These are phyloP conservation scores for Mycena pura DNA, from an alignment of 768 basidiomycete genomes.

Conservation along the genomic window DNA sequence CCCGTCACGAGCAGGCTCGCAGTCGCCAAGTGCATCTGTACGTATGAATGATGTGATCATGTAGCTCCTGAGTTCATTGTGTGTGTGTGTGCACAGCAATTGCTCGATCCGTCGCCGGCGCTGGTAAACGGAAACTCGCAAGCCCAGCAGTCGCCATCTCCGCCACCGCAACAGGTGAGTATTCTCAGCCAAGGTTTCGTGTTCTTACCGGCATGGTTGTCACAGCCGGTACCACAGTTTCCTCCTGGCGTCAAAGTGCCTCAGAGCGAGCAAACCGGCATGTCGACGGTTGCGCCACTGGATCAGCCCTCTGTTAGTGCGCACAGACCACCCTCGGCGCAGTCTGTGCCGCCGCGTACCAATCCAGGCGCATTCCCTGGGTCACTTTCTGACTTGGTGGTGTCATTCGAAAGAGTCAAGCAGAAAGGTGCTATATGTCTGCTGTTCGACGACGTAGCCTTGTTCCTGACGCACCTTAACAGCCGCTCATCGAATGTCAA, in stretches of 20 bases:
- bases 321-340: constrained; percentile 63
- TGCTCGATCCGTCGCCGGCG: constrained; percentile 38
- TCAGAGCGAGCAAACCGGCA: constrained; percentile 49
- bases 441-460: neutral
- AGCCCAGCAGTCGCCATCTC: constrained; percentile 44
- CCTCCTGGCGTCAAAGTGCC: constrained; percentile 73
- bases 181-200: constrained; percentile 40
- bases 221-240: constrained; percentile 51
- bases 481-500: constrained; percentile 85
- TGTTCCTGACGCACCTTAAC: constrained; percentile 14
- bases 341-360: constrained; percentile 50
- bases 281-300: constrained; percentile 27
- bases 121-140: constrained; percentile 37
- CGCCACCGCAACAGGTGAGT: constrained; percentile 50
- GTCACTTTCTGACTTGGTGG: constrained; percentile 89
- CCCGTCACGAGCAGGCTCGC: constrained; percentile 48
- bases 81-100: constrained; percentile 49
- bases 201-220: neutral
- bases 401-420: constrained; percentile 95
- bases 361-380: constrained; percentile 70
- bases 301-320: constrained; percentile 47
- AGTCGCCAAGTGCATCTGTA: constrained; percentile 52
- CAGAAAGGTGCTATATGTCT: constrained; percentile 79
- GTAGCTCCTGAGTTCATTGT: constrained; percentile 10
- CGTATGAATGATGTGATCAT: constrained; percentile 29